Percentiles rank a stretch among this genome's conserved stretches.
Conservation (phyloP, 345 rosid genomes). For the Lumnitzera littorea region DNA sequence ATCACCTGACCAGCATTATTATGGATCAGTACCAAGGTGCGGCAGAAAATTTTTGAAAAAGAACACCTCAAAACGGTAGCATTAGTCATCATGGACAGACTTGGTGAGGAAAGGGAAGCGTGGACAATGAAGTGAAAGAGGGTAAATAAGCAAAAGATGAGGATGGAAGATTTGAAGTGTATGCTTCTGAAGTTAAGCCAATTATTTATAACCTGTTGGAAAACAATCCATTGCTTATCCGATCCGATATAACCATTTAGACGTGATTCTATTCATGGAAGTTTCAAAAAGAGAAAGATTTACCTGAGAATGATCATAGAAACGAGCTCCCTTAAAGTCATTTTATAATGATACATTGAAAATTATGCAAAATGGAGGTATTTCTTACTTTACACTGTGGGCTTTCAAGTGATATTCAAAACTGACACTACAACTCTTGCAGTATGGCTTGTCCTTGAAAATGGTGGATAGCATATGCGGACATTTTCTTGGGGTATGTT, state of each 20-base stretch:
- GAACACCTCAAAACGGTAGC: too few species aligned
- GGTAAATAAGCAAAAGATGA: too few species aligned
- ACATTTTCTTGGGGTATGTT: slow-evolving; percentile 47
- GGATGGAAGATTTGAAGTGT: too few species aligned
- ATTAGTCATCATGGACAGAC: too few species aligned
- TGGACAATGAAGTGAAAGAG: too few species aligned
- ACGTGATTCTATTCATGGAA: background rate
- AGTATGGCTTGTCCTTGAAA: slow-evolving; percentile 79
- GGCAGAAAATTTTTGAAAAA: too few species aligned
- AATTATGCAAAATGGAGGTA: background rate
- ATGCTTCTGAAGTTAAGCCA: too few species aligned
- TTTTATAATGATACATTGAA: background rate
- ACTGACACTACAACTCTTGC: slow-evolving; percentile 65
- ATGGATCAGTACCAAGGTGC: too few species aligned
- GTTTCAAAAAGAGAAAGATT: background rate
- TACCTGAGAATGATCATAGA: background rate
- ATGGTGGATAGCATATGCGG: slow-evolving; percentile 86
- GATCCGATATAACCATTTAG: background rate
- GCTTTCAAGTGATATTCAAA: slow-evolving; percentile 54
- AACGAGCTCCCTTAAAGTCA: background rate
- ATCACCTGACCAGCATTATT: slow-evolving; percentile 33
- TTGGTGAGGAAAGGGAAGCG: too few species aligned
- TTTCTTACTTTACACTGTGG: slow-evolving; percentile 64
- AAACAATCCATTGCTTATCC: too few species aligned
- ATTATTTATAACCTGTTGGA: too few species aligned